These are phyloP conservation scores for Centella asiatica DNA, from an alignment of 129 eudicot genomes.

Conservation along the genomic window DNA sequence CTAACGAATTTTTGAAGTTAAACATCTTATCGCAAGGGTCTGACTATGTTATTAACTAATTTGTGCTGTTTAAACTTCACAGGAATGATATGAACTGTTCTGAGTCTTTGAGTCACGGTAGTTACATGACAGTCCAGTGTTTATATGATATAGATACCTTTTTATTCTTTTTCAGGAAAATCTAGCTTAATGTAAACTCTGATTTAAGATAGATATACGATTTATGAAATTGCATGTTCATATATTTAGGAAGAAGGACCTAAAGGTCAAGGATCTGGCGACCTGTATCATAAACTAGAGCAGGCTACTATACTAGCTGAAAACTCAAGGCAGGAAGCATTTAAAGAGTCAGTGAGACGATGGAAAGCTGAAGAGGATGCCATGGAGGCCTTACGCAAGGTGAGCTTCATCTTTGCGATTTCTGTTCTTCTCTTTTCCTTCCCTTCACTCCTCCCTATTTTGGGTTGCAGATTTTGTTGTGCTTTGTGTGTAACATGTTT, in stretches of 20 bases:
- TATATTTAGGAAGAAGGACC: constrained; percentile 41
- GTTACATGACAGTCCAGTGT: not conserved
- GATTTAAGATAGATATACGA: not conserved
- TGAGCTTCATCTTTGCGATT: constrained; percentile 9
- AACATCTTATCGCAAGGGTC: not conserved
- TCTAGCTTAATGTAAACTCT: not conserved
- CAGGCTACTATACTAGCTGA: constrained; percentile 48
- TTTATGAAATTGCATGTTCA: not conserved
- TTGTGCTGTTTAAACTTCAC: not conserved
- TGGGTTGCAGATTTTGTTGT: too few relatives aligned
- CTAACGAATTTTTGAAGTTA: not conserved
- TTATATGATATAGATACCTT: not conserved
- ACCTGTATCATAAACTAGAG: constrained; percentile 38
- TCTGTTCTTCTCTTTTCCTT: not conserved
- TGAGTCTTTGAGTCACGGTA: not conserved
- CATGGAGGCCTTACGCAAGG: constrained; percentile 55
- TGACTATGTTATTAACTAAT: not conserved
- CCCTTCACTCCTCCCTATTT: not conserved
- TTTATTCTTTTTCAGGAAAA: not conserved
- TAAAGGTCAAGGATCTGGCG: constrained; percentile 28
- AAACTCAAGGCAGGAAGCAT: constrained; percentile 44
- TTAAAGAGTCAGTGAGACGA: constrained; percentile 53
- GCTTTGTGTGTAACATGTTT: not conserved
- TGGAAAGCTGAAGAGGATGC: constrained; percentile 83
- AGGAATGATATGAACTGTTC: not conserved